Evolutionary conservation across 495 filamentous ascomycete species (phyloP).

Genomic region (Neurospora africana): DNA sequence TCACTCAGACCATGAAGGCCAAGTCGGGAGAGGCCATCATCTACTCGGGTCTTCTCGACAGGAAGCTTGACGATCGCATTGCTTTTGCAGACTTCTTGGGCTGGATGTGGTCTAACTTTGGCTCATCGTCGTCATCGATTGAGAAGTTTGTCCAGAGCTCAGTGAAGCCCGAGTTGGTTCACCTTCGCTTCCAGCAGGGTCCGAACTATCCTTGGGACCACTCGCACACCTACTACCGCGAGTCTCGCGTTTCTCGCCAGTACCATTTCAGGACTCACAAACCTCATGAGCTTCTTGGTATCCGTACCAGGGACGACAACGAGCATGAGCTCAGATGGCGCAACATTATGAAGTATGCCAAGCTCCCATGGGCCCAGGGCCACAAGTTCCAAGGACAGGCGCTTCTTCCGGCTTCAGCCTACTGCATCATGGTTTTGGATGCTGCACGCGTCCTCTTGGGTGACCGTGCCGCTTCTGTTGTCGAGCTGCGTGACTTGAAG

Average conservation of each 20-base stretch:
- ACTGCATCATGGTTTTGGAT: constrained; percentile 35
- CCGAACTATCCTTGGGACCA: constrained; percentile 44
- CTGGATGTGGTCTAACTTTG: constrained; percentile 38
- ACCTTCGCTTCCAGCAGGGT: constrained; percentile 17
- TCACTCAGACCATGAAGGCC: constrained; percentile 29
- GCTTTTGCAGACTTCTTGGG: constrained; percentile 39
- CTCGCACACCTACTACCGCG: constrained; percentile 30
- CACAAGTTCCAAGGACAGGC: constrained; percentile 36
- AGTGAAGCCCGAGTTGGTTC: constrained; percentile 12
- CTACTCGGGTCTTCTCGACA: constrained; percentile 31
- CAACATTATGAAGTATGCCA: constrained; percentile 35
- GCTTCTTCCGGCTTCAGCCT: constrained; percentile 34
- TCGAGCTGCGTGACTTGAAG: constrained; percentile 30
- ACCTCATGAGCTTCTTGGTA: constrained; percentile 40
- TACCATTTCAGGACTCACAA: constrained; percentile 27
- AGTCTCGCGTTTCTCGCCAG: constrained; percentile 38
- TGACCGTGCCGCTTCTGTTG: constrained; percentile 20
- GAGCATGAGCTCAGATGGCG: constrained; percentile 33
- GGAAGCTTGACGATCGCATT: constrained; percentile 27
- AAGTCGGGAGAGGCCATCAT: constrained; percentile 15
- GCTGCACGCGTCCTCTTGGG: constrained; percentile 22
- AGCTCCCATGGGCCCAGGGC: constrained; percentile 28
- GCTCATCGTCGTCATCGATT: constrained; percentile 13
- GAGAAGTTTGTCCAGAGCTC: constrained; percentile 28
- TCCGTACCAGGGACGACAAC: constrained; percentile 33